Percentiles rank a stretch among this genome's conserved stretches.
phyloP scores from a whole-genome alignment of 2,329 filamentous ascomycete genomes.

The Eutypella sp. region DNA sequence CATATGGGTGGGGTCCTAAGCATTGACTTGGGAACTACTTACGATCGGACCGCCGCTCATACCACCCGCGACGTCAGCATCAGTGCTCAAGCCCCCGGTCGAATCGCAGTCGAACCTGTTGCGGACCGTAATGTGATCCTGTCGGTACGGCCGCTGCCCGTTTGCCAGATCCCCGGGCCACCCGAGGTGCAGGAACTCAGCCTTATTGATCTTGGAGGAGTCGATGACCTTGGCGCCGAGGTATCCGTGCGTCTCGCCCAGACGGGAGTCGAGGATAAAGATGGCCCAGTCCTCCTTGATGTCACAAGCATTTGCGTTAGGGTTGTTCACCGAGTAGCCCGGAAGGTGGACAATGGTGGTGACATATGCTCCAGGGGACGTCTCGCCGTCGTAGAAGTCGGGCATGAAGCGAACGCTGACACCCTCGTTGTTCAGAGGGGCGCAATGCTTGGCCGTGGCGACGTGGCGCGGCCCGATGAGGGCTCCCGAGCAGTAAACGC shows the following conservation, averaged over 20 bases:
- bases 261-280: slow-evolving; percentile 18
- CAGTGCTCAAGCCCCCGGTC: slow-evolving; percentile 9
- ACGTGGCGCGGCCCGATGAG: slow-evolving; percentile 26
- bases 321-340: slow-evolving; percentile 5
- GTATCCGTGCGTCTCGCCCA: slow-evolving; percentile 20
- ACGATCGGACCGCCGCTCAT: slow-evolving; percentile 11
- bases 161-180: slow-evolving; percentile 8
- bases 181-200: slow-evolving; percentile 15
- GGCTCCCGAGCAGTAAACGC: slow-evolving; percentile 21
- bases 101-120: slow-evolving; percentile 3
- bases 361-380: slow-evolving; percentile 9
- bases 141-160: slow-evolving; percentile 9
- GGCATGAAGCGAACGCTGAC: slow-evolving; percentile 19
- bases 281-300: slow-evolving; percentile 23
- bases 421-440: slow-evolving; percentile 11
- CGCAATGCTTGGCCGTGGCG: slow-evolving; percentile 22
- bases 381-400: slow-evolving; percentile 17
- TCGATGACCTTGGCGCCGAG: slow-evolving; percentile 15
- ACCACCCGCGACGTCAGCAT: slow-evolving; percentile 10
- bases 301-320: slow-evolving; percentile 9
- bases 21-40: slow-evolving; percentile 1
- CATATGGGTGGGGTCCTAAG: not conserved
- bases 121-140: slow-evolving; percentile 9
- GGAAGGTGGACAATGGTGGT: slow-evolving; percentile 4
- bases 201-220: slow-evolving; percentile 6